phyloP scores from a whole-genome alignment of 1,139 yeast species.

The Pichia kudriavzevii region DNA sequence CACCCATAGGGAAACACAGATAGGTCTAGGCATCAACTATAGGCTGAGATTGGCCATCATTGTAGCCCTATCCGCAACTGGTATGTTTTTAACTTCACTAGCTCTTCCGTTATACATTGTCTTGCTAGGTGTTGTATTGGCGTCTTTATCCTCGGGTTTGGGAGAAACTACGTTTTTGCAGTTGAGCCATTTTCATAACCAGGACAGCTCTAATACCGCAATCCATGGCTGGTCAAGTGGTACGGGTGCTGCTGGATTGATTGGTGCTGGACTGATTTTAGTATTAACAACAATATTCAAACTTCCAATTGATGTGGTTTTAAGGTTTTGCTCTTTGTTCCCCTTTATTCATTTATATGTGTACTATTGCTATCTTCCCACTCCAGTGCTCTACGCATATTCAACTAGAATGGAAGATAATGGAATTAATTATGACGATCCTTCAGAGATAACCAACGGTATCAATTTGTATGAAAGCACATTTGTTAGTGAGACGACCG shows the following conservation, averaged over 20 bases:
- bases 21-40: slow-evolving; percentile 41
- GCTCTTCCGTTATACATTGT: slow-evolving; percentile 29
- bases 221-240: slow-evolving; percentile 89
- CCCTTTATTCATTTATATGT: slow-evolving; percentile 40
- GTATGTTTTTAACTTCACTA: slow-evolving; percentile 68
- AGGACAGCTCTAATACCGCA: slow-evolving; percentile 31
- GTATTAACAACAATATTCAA: slow-evolving; percentile 48
- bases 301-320: slow-evolving; percentile 36
- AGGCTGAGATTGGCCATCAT: slow-evolving; percentile 43
- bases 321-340: slow-evolving; percentile 39
- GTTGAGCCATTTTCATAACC: slow-evolving; percentile 60
- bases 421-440: not conserved
- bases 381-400: slow-evolving; percentile 7
- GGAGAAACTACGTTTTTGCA: slow-evolving; percentile 89
- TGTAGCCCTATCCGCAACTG: slow-evolving; percentile 55
- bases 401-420: not conserved
- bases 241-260: slow-evolving; percentile 90
- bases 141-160: slow-evolving; percentile 78
- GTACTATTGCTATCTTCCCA: slow-evolving; percentile 32
- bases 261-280: slow-evolving; percentile 61
- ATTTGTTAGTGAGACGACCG: not conserved
- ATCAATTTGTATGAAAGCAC: not conserved
- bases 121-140: slow-evolving; percentile 67
- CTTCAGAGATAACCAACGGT: not conserved
- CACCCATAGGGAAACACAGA: not conserved